Conservation (phyloP, 2,329 filamentous ascomycete species). For the Stagonosporopsis tanaceti region DNA sequence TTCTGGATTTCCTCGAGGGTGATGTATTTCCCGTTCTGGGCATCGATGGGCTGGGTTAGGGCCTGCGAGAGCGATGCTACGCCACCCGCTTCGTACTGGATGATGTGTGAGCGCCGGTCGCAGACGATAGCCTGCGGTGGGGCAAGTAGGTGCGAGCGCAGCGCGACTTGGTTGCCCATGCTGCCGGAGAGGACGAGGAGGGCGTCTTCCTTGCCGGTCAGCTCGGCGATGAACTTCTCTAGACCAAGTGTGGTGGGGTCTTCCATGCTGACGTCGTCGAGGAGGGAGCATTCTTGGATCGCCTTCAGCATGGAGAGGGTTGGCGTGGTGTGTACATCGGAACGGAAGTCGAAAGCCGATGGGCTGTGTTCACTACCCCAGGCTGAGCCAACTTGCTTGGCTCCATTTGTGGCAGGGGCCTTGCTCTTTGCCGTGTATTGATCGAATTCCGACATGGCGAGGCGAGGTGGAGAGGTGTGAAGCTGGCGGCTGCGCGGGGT, state of each 20-base stretch:
- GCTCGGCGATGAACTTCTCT: slow-evolving; percentile 74
- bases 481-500: slow-evolving; percentile 21
- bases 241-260: slow-evolving; percentile 80
- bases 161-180: slow-evolving; percentile 90
- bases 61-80: slow-evolving; percentile 77
- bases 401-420: slow-evolving; percentile 21
- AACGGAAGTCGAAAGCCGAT: slow-evolving; percentile 65
- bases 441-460: slow-evolving; percentile 43
- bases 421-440: slow-evolving; percentile 43
- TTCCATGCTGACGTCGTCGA: slow-evolving; percentile 85
- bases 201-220: slow-evolving; percentile 78
- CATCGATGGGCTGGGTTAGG: slow-evolving; percentile 70
- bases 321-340: slow-evolving; percentile 51
- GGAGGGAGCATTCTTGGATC: slow-evolving; percentile 75
- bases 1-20: slow-evolving; percentile 79
- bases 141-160: slow-evolving; percentile 78
- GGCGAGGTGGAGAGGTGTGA: slow-evolving; percentile 25
- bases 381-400: slow-evolving; percentile 33
- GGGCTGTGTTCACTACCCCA: slow-evolving; percentile 57
- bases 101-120: slow-evolving; percentile 80
- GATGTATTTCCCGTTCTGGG: slow-evolving; percentile 75
- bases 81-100: slow-evolving; percentile 73
- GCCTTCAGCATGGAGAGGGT: slow-evolving; percentile 78
- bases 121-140: slow-evolving; percentile 84
- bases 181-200: slow-evolving; percentile 88